Evolutionary conservation across 805 yeast species (phyloP), one percentile per base, ranked within the genome.

Genomic region (Wickerhamomyces strasburgensis): DNA sequence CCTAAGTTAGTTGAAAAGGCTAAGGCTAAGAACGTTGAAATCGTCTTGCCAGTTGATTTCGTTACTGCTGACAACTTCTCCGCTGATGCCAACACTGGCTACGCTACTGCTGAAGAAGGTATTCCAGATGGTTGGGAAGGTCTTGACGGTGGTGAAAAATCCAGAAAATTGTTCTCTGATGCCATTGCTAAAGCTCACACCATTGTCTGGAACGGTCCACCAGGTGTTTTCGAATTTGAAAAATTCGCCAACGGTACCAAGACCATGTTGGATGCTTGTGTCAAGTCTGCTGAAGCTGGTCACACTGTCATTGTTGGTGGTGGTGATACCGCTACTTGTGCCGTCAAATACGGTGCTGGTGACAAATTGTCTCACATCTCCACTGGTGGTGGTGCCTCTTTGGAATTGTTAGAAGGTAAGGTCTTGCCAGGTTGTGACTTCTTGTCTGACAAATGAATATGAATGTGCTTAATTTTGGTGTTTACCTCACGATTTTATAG

Each of bases 361-460:
- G 96, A 86, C 64, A 86, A 93, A 76, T 78, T 93, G 60, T 87
- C 97, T 37, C 98, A 93, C 70, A 96, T 93, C 53, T 90, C 98
- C 54, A 93, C 98, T 48, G 98, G 98, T 73, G 98, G 98, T 73
- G 98, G 98, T 78, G 98, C 98, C 54, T 90, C 98, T 48, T 79
- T 93, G 65, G 98, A 93, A 73, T 82, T 93, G 64, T 80, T 93
- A 64, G 98, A 93, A 76, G 98, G 98, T 73, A 93, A 93, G 80
- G 93, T 75, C 57, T 78, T 93, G 59, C 98, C 98, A 58, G 98
- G 98, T 80, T 98, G 93, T 56, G 80, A 74, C 60, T 94, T 89
- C 70, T 80, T 89, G 57, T 80, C 95, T 51, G 80, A 76, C 69
- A 88, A 86, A 65, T 60, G 25, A 21, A 8, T 11, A 7, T 21